Conservation (phyloP, 257 asterid genomes). For the Nicotiana tomentosiformis region DNA sequence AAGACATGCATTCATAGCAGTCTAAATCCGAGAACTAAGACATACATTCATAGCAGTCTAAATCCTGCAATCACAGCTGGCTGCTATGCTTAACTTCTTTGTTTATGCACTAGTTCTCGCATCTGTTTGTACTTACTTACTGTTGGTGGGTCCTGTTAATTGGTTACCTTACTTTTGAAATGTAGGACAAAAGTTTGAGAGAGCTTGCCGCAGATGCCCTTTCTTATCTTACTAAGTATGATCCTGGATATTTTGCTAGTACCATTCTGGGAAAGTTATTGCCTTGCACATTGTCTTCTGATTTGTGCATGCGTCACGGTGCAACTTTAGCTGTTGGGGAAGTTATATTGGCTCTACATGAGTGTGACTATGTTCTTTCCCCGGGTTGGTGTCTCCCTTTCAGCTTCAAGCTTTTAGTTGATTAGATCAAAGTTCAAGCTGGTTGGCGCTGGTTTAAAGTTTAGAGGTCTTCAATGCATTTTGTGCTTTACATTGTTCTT, state of each 20-base stretch:
- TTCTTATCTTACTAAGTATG: constrained; percentile 71
- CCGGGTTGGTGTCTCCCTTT: constrained; percentile 41
- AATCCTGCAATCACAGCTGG: background rate
- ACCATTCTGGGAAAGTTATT: constrained; percentile 57
- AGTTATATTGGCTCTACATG: constrained; percentile 66
- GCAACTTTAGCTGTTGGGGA: constrained; percentile 81
- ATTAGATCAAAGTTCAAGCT: background rate
- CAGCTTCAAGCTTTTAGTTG: constrained; percentile 4
- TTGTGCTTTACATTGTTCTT: background rate
- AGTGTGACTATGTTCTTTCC: constrained; percentile 52
- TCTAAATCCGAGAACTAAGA: background rate
- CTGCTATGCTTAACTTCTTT: background rate
- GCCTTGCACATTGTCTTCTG: constrained; percentile 81
- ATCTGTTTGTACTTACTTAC: constrained; percentile 12
- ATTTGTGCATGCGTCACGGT: constrained; percentile 88
- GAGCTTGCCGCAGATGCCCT: constrained; percentile 92
- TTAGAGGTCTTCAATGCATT: background rate
- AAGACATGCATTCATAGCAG: background rate
- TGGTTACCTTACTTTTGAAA: constrained; percentile 19
- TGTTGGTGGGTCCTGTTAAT: constrained; percentile 14
- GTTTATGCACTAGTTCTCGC: background rate
- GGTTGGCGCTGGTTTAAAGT: background rate
- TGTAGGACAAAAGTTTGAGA: constrained; percentile 89
- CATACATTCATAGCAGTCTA: background rate
- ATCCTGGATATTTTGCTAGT: constrained; percentile 72